Percentiles rank a stretch among this genome's conserved stretches.
phyloP scores from a whole-genome alignment of 2,329 filamentous ascomycete species.

The Diaporthe helianthi region DNA sequence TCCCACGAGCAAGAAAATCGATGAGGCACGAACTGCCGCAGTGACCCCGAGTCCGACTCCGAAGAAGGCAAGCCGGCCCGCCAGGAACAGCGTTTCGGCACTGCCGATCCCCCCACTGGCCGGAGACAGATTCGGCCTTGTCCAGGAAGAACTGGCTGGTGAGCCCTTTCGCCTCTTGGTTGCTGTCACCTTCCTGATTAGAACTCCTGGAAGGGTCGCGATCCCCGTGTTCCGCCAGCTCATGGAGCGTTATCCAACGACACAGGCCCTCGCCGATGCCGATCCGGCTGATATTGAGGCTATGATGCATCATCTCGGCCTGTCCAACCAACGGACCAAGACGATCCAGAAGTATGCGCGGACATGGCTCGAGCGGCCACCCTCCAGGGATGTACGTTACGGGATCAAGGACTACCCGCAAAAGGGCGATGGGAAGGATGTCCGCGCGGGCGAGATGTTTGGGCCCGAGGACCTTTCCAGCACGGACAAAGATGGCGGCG shows the following conservation, averaged over 20 bases:
- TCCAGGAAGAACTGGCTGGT: constrained; percentile 79
- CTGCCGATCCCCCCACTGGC: constrained; percentile 73
- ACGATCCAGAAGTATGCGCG: constrained; percentile 75
- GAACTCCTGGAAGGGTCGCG: constrained; percentile 75
- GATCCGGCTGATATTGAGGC: constrained; percentile 60
- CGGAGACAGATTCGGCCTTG: constrained; percentile 72
- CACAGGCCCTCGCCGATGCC: constrained; percentile 66
- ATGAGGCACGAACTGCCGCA: constrained; percentile 25
- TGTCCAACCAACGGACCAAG: constrained; percentile 71
- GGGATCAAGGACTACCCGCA: constrained; percentile 56
- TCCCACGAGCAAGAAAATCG: constrained; percentile 25
- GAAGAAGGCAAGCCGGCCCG: constrained; percentile 44
- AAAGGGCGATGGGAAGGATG: constrained; percentile 41
- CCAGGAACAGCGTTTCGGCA: constrained; percentile 56
- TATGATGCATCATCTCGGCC: constrained; percentile 74
- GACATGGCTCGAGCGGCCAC: constrained; percentile 70
- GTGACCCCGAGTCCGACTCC: constrained; percentile 29
- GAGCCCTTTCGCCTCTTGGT: constrained; percentile 83
- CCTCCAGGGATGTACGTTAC: constrained; percentile 62
- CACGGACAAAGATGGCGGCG: neutral
- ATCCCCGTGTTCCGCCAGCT: constrained; percentile 78
- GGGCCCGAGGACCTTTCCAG: constrained; percentile 37
- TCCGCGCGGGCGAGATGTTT: constrained; percentile 42
- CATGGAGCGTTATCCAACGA: constrained; percentile 72
- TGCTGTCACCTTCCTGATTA: constrained; percentile 84